A percentile compares a stretch with the other conserved stretches of the same genome.
These are phyloP conservation scores for Oidiodendron maius DNA, from an alignment of 495 filamentous ascomycete genomes.

Conservation along the genomic window DNA sequence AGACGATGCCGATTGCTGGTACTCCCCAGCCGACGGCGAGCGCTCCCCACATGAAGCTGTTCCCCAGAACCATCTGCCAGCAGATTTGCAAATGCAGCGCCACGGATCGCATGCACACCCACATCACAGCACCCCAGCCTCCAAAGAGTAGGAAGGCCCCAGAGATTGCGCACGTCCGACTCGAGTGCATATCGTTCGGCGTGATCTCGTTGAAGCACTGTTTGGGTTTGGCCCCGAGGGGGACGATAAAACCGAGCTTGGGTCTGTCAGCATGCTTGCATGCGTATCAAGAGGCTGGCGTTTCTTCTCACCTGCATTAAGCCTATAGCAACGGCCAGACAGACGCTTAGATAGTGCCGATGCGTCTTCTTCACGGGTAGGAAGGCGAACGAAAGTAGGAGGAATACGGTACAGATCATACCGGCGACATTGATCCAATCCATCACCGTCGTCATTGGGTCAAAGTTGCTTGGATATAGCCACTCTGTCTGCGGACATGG, in stretches of 20 bases:
- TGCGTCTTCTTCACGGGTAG: slow-evolving; percentile 87
- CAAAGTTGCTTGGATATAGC: slow-evolving; percentile 74
- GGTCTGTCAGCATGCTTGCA: slow-evolving; percentile 18
- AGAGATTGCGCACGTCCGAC: slow-evolving; percentile 77
- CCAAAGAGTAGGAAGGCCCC: slow-evolving; percentile 80
- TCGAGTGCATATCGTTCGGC: slow-evolving; percentile 85
- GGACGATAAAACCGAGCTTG: slow-evolving; percentile 82
- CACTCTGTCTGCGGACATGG: slow-evolving; percentile 85
- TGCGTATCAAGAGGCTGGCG: no score
- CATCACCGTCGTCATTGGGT: slow-evolving; percentile 54
- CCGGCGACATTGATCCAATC: slow-evolving; percentile 77
- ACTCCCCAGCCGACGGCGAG: slow-evolving; percentile 79
- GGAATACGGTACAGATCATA: slow-evolving; percentile 63
- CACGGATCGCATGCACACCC: slow-evolving; percentile 85
- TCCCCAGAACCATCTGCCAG: slow-evolving; percentile 88
- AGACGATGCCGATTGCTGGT: slow-evolving; percentile 61
- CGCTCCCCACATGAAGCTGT: slow-evolving; percentile 84
- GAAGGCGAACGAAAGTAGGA: slow-evolving; percentile 75
- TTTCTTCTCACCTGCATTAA: slow-evolving; percentile 69
- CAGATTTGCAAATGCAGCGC: slow-evolving; percentile 96
- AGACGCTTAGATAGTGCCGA: slow-evolving; percentile 88
- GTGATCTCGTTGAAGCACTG: slow-evolving; percentile 90
- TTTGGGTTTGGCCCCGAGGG: slow-evolving; percentile 69
- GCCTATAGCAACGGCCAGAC: slow-evolving; percentile 65
- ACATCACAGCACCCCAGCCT: slow-evolving; percentile 75